Base-by-base conservation (phyloP, 352 stramenopile species). In the Pythium volutum region DNA sequence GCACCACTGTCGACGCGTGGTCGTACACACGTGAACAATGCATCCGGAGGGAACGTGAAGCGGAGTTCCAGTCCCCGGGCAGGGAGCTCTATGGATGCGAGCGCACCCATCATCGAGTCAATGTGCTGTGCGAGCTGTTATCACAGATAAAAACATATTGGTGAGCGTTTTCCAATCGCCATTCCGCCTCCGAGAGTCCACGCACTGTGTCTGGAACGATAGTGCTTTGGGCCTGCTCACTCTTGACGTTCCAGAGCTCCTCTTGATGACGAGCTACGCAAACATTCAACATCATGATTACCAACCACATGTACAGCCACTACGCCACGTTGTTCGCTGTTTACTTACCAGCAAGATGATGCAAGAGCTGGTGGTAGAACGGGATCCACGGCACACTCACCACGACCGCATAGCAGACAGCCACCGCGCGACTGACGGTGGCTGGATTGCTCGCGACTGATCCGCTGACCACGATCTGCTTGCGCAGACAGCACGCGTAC, bases 401-500 rank as follows among this genome's bases (percentile, higher is more conserved):
- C 12, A 73, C 57, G 16, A 69, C 54, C 1, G 22, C 60, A 31
- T 73, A 73, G 38, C 66, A 73, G 6, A 73, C 49, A 3, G 59
- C 41, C 8, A 73, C 48, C 3, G 38, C 4, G 4, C 22, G 42
- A 27, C n/a, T 27, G 42, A 14, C 10, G n/a, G 15, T n/a, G 10
- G 22, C n/a, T 4, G n/a, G 5, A 8, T 27, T 8, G 26, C 25
- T 41, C 22, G 31, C 18, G 14, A n/a, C 29, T 10, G 16, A 33
- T 26, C 20, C 23, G 15, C 16, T 22, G 22, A 73, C 29, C 2
- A 10, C 27, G 16, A 73, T 36, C 16, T 34, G 26, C 20, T 26
- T 62, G n/a, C 60, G 53, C 25, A 73, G 42, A 49, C 66, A 73
- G 43, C 61, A 73, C 14, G 54, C 66, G 48, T 69, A 73, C 43